Evolutionary conservation across 1,139 yeast genomes (phyloP), one percentile per base, ranked within the genome.

Genomic region (Zygotorulaspora mrakii): DNA sequence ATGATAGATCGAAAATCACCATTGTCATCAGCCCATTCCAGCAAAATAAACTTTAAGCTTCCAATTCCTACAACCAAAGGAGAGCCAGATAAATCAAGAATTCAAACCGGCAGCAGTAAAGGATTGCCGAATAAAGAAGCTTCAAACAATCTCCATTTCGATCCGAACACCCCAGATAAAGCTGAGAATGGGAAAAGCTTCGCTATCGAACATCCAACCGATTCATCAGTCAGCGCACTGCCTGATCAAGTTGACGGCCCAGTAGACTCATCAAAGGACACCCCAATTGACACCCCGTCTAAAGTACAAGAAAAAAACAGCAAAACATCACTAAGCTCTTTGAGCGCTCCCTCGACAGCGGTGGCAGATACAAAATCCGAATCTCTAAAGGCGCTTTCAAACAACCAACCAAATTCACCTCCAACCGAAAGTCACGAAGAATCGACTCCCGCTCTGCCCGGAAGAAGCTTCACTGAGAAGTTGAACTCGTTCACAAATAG

Each of bases 1-100:
- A 51, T 52, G 48, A 39, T 52, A 18, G 54, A 47, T 32, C 46
- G 51, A 1, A 46, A 42, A 12, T 42, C 43, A 21, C 43, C 47
- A 3, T 26, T 40, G 8, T 35, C 46, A 14, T 34, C 42, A 10
- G 22, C 43, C 6, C 33, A 32, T 13, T 36, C 43, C 5, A 33
- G 37, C 11, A 40, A 36, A 30, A 22, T 25, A 12, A 22, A 24
- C 24, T 10, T 18, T 4, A 32, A 25, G 25, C 30, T 28, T 7
- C 31, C 43, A 12, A 17, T 14, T 7, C 24, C 8, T 6, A 3
- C 29, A 8, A 10, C 35, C 2, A 33, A 31, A 17, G 37, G 12
- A 5, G 12, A 28, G 11, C 7, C 11, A 7, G 37, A 22, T 17
- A 33, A 16, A 7, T 14, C 23, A 3, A 26, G 13, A 9, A 31